These are phyloP conservation scores for Cladochytrium tenue DNA, from an alignment of 371 early-diverging fungal species.

Conservation along the genomic window DNA sequence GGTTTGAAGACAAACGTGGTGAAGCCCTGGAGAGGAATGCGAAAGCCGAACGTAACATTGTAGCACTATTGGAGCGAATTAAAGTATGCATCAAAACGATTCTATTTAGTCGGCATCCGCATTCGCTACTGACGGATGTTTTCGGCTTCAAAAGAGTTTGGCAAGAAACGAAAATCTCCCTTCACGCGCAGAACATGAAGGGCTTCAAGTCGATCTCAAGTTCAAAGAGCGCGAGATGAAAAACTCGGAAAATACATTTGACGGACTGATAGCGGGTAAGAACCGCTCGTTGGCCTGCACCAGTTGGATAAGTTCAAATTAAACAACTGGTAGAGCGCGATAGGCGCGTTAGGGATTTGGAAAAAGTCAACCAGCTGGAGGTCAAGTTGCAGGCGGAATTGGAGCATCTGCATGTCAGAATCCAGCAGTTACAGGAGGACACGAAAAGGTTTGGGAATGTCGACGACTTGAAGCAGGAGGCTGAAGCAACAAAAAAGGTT, in stretches of 20 bases:
- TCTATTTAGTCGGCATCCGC: too few species aligned
- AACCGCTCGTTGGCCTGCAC: too few species aligned
- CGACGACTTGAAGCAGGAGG: constrained; percentile 39
- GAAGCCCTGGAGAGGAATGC: constrained; percentile 31
- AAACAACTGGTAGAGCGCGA: constrained; percentile 48
- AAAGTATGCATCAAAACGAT: constrained; percentile 25
- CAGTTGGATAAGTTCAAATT: constrained; percentile 1
- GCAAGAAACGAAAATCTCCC: constrained; percentile 30
- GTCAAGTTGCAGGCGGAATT: constrained; percentile 49
- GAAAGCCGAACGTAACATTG: constrained; percentile 36
- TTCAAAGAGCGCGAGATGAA: constrained; percentile 58
- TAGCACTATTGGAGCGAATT: constrained; percentile 37
- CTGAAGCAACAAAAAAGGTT: constrained; percentile 36
- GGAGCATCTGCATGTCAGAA: constrained; percentile 30
- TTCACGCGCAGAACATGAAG: constrained; percentile 38
- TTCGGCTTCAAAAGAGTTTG: constrained; percentile 10
- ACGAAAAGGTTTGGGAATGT: constrained; percentile 38
- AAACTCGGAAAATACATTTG: constrained; percentile 51
- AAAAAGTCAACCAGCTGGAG: constrained; percentile 54
- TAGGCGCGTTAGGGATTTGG: constrained; percentile 45
- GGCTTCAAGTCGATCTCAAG: constrained; percentile 48
- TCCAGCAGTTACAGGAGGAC: constrained; percentile 25
- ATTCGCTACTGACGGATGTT: too few species aligned
- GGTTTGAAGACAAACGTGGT: constrained; percentile 36
- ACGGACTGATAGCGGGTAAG: constrained; percentile 43